Evolutionary conservation across 192 early-diverging fungal species (phyloP), one percentile per base, ranked within the genome.

Genomic region (Coemansia sp.): DNA sequence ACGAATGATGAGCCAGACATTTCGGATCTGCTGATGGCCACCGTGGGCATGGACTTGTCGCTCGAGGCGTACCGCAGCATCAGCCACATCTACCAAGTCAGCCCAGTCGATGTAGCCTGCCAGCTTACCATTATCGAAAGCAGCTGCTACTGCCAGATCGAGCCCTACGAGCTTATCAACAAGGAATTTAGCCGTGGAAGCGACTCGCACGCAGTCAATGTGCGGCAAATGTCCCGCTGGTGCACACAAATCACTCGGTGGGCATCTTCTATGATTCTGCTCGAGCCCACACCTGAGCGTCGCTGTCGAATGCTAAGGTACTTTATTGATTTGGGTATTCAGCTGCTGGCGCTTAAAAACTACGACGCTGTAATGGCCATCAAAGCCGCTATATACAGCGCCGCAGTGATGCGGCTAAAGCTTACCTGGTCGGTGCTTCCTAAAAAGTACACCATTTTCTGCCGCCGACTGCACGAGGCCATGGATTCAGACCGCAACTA

Each of bases 71-170:
- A 83, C 52, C 85, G 86, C n/a, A 72, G 78, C 23, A 81, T 76
- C 56, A 65, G 72, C 73, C 71, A 63, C 59, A 79, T 70, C 57
- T 74, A 87, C 26, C 87, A 93, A n/a, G 59, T 94, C 28, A 86
- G 86, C 23, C 83, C 92, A 2, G 41, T 86, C 3, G 91, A 94
- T 62, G 73, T 93, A 3, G 92, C 92, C 0, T 79, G 91, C 40
- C 92, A 94, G 65, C 65, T 93, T 41, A 94, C 92, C 8, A 79
- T 94, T n/a, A 82, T 91, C 79, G 85, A 89, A 38, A 80, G 78
- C 53, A 79, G 69, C 53, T 71, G 83, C 56, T 92, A 82, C 53
- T 67, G 66, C 47, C 79, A 79, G 43, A 86, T 94, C 61, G 81
- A 84, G 40, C 86, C 87, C 13, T 66, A 68, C 39, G 92, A 94